Percentiles rank a stretch among this genome's conserved stretches.
phyloP scores from a whole-genome alignment of 1,284 basidiomycete species.

The Trichosporon asahii region DNA sequence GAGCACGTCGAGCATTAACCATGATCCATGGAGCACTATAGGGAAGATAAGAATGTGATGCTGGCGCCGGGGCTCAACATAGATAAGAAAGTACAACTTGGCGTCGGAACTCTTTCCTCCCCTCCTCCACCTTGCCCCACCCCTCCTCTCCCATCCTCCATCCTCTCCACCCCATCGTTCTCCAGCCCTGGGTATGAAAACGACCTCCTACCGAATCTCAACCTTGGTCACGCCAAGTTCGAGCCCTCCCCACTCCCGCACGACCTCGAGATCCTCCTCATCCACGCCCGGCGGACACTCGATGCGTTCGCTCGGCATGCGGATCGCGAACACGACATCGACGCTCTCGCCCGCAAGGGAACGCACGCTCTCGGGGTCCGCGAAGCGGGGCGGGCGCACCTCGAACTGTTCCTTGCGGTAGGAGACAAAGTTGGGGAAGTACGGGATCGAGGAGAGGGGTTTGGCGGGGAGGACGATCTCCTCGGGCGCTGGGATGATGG shows the following conservation, averaged over 20 bases:
- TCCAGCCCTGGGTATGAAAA: too few relatives aligned
- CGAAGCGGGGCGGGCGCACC: slow-evolving; percentile 32
- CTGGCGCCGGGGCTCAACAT: not conserved
- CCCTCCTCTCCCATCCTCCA: not conserved
- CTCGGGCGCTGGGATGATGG: slow-evolving; percentile 15
- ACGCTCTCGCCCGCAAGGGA: slow-evolving; percentile 33
- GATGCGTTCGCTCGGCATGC: slow-evolving; percentile 34
- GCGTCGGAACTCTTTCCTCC: too few relatives aligned
- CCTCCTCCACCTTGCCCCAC: not conserved
- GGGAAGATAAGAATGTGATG: not conserved
- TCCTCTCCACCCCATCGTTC: too few relatives aligned
- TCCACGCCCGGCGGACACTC: not conserved
- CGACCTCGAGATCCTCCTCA: slow-evolving; percentile 24
- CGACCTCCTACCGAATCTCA: not conserved
- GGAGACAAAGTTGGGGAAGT: slow-evolving; percentile 46
- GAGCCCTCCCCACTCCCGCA: slow-evolving; percentile 24
- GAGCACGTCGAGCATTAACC: not conserved
- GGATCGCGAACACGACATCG: slow-evolving; percentile 39
- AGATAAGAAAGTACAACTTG: not conserved
- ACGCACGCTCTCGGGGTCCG: slow-evolving; percentile 26
- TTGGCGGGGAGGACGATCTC: slow-evolving; percentile 29
- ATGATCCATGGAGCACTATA: slow-evolving; percentile 2
- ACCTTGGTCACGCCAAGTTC: slow-evolving; percentile 20
- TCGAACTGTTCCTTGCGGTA: slow-evolving; percentile 37
- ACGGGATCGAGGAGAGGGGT: slow-evolving; percentile 29